Percentiles rank a stretch among this genome's conserved stretches.
Evolutionary conservation across 495 filamentous ascomycete genomes (phyloP).

Genomic region (Sporormia fimetaria): DNA sequence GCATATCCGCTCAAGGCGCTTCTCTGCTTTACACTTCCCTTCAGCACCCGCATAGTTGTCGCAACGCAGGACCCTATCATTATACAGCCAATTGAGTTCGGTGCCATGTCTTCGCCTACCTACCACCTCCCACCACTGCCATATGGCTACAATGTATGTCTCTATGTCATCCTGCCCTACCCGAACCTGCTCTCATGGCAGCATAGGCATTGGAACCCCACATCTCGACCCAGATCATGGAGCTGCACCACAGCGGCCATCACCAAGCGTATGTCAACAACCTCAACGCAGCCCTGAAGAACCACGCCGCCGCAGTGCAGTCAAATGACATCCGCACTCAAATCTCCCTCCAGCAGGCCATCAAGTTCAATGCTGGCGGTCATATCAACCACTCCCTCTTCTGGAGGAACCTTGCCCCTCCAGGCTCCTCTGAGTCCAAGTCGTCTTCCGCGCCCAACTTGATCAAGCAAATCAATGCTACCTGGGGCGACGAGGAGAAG

Average conservation of each 20-base stretch:
- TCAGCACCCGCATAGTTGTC: no score
- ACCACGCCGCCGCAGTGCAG: conserved; percentile 15
- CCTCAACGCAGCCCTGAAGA: conserved; percentile 29
- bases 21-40: no score
- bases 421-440: conserved; percentile 22
- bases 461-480: conserved; percentile 24
- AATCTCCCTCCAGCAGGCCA: conserved; percentile 25
- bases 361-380: conserved; percentile 34
- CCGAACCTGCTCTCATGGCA: not conserved
- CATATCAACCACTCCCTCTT: conserved; percentile 37
- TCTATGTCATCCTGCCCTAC: not conserved
- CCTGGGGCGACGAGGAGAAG: conserved; percentile 27
- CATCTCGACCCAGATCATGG: conserved; percentile 36
- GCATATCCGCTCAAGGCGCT: no score
- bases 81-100: conserved; percentile 20
- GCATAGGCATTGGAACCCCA: conserved; percentile 32
- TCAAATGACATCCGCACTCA: conserved; percentile 24
- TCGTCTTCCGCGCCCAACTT: conserved; percentile 26
- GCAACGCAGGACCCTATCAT: no score
- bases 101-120: conserved; percentile 17
- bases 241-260: conserved; percentile 34
- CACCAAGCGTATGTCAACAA: conserved; percentile 36
- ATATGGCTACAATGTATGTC: conserved; percentile 25
- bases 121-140: conserved; percentile 24
- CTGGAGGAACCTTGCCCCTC: conserved; percentile 33